Base-by-base conservation (phyloP, 2,329 filamentous ascomycete species). In the Reticulascus tulasneorum region DNA sequence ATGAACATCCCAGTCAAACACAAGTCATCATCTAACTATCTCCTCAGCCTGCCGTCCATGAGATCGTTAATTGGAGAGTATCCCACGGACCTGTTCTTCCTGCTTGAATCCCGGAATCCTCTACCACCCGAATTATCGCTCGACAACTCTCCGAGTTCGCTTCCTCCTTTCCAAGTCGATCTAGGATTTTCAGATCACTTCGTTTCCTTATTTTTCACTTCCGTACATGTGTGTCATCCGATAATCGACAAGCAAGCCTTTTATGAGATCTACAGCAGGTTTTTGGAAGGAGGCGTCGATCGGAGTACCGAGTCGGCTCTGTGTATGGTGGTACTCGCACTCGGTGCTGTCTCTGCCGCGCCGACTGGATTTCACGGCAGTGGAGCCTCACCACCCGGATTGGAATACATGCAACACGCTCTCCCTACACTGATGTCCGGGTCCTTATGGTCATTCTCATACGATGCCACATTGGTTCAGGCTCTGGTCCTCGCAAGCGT, bases 401-500 rank as follows among this genome's bases (percentile, higher is more conserved):
- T 58, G 42, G 44, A 49, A 22, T 60, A 52, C 36, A 54, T 59
- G 41, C 48, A 53, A 23, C 45, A 48, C 9, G 55, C 55, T 3
- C 37, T 59, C 38, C 50, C 51, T 1, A 56, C 49, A 9, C 46
- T 59, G 8, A 41, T 55, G 6, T 37, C 46, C 5, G 43, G 47
- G n/a, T 51, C 53, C 1, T 49, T 52, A 1, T 55, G 52, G 52
- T 56, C 53, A 2, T 58, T 57, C 32, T 48, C 49, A 3, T 47
- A 48, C 7, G 51, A 46, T 26, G 39, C 55, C 4, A 33, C 52
- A 7, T 40, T 57, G 2, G 42, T 53, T 2, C 53, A 60, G 32
- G 48, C 54, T 5, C 35, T 59, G 7, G 53, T 59, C 5, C 43
- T 60, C 5, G 56, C 52, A 1, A 56, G 56, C 21, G 37, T 58